A percentile compares a stretch with the other conserved stretches of the same genome.
Evolutionary conservation across 169 alveolate genomes (phyloP).

Genomic region (Perkinsus chesapeaki): DNA sequence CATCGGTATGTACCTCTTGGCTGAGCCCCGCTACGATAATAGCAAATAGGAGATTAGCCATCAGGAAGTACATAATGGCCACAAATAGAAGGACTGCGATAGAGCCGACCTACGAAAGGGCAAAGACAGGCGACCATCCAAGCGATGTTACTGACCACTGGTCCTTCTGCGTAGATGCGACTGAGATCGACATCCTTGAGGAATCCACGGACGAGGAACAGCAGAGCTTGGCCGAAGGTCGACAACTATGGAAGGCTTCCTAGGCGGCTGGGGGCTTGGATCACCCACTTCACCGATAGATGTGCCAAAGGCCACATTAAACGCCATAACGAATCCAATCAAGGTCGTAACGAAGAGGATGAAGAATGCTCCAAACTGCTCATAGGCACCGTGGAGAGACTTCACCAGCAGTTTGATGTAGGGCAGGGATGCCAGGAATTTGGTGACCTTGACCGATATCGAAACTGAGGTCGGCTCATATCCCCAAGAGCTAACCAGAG

Average conservation of each 20-base stretch:
- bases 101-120: neutral
- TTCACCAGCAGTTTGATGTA: neutral
- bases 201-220: neutral
- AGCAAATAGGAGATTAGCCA: neutral
- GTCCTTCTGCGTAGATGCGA: neutral
- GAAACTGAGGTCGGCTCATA: neutral
- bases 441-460: neutral
- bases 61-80: neutral
- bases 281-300: neutral
- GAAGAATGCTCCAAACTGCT: neutral
- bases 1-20: neutral
- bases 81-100: neutral
- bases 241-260: neutral
- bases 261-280: neutral
- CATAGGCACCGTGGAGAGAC: neutral
- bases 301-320: neutral
- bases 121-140: neutral
- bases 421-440: neutral
- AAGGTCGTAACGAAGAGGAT: neutral
- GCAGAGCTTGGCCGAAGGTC: neutral
- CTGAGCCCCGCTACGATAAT: neutral
- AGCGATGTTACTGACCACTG: neutral
- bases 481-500: neutral
- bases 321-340: neutral
- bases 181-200: neutral